phyloP scores from a whole-genome alignment of 106 monocot species.

The Chionographis japonica region DNA sequence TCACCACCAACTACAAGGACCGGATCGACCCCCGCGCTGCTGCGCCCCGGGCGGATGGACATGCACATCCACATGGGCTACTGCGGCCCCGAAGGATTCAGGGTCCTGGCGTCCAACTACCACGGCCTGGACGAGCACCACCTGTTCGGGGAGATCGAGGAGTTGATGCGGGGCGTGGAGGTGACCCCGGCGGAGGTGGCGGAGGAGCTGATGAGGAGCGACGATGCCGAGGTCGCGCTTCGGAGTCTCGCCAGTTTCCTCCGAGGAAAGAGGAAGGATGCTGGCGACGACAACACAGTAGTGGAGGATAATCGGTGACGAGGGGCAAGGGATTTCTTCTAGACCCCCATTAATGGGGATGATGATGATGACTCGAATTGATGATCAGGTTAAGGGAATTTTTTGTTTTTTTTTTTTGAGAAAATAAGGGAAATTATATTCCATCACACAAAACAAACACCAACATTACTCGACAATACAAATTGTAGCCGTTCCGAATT shows the following conservation, averaged over 20 bases:
- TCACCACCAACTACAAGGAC: constrained; percentile 18
- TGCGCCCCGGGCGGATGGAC: constrained; percentile 20
- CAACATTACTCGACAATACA: too few species aligned
- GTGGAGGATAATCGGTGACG: too few species aligned
- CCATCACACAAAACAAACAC: too few species aligned
- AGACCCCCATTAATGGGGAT: too few species aligned
- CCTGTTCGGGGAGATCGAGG: constrained; percentile 28
- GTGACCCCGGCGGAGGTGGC: constrained; percentile 47
- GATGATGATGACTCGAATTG: too few species aligned
- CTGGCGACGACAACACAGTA: background rate
- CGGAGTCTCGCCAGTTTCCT: constrained; percentile 15
- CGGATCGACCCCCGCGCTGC: constrained; percentile 14
- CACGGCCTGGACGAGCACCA: constrained; percentile 26
- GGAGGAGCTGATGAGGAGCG: constrained; percentile 37
- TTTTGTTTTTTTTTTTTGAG: too few species aligned
- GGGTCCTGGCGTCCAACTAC: constrained; percentile 32
- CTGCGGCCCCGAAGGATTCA: constrained; percentile 20
- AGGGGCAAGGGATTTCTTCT: too few species aligned
- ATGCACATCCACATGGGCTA: constrained; percentile 47
- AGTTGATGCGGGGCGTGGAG: constrained; percentile 22
- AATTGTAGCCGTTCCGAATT: too few species aligned
- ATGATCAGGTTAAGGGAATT: too few species aligned
- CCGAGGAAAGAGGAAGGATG: constrained; percentile 13
- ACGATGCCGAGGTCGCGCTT: constrained; percentile 23
- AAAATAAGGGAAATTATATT: too few species aligned